phyloP scores from a whole-genome alignment of 202 grass and related monocot species.

The Dendrocalamus latiflorus region DNA sequence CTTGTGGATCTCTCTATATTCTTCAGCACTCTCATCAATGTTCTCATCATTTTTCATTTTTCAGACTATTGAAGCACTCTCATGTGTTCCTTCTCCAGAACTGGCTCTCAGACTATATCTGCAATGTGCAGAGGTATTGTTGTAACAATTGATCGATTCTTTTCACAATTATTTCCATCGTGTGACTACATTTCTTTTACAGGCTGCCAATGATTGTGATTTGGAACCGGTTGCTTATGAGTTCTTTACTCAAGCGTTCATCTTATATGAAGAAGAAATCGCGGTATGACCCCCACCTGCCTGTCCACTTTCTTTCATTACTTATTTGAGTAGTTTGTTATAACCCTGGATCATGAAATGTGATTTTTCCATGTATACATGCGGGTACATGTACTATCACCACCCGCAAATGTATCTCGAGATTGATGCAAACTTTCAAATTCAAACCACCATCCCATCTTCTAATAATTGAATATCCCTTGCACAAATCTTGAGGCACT shows the following conservation, averaged over 20 bases:
- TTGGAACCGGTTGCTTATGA: slow-evolving; percentile 97
- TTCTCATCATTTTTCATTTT: slow-evolving; percentile 15
- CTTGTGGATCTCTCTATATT: not conserved
- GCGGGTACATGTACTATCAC: too few species aligned
- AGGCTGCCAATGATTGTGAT: slow-evolving; percentile 99
- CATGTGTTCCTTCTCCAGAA: slow-evolving; percentile 80
- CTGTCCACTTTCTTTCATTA: not conserved
- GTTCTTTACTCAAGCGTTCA: slow-evolving; percentile 99
- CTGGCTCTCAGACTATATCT: slow-evolving; percentile 80
- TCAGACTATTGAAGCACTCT: slow-evolving; percentile 93
- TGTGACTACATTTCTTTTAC: slow-evolving; percentile 32
- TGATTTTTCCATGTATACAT: too few species aligned
- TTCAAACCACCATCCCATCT: too few species aligned
- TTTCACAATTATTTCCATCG: slow-evolving; percentile 26
- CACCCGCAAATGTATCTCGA: too few species aligned
- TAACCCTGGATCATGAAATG: not conserved
- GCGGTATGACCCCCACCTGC: slow-evolving; percentile 41
- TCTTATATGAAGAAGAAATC: slow-evolving; percentile 98
- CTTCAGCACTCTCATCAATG: not conserved
- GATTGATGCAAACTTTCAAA: too few species aligned
- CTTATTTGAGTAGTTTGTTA: not conserved
- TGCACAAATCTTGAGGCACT: too few species aligned
- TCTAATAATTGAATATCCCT: too few species aligned
- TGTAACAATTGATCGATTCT: not conserved
- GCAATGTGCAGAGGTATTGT: slow-evolving; percentile 93